Evolutionary conservation across 805 yeast species (phyloP), one percentile per base, ranked within the genome.

Genomic region (Metschnikowia hibisci): DNA sequence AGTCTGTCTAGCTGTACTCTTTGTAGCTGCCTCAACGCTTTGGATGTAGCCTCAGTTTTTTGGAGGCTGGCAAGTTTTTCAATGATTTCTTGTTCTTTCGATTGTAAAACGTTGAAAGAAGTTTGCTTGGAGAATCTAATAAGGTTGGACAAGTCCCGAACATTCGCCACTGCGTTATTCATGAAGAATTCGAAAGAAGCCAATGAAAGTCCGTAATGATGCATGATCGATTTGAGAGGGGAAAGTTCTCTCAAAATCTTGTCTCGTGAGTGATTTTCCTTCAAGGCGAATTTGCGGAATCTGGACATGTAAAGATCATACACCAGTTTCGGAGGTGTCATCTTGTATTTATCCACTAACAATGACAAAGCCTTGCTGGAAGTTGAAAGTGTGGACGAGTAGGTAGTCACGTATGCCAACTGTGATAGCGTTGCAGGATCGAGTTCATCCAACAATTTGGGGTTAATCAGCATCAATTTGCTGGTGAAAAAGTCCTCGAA

Each of bases 121-220:
- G 40, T 32, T 13, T 33, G 14, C 13, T 45, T 50, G 2, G 55
- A 52, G 16, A 66, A 50, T 15, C 49, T 47, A 6, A 63, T 30
- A 30, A 66, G 55, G 25, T 62, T 62, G 12, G 58, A 54, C 29
- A 66, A 55, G n/a, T 66, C 71, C 25, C 45, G 51, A 2, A 46
- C 41, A 33, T 55, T 55, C 14, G 53, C 47, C 9, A 65, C 55
- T 2, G 52, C 45, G 27, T 53, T 45, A 14, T 48, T 42, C 29
- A 64, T 43, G 14, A 66, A 45, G 10, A 63, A 43, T 18, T 48
- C 39, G 32, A 67, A 56, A 10, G 53, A 32, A 2, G 48, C 40
- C 1, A 47, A 39, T 10, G 51, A 53, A 28, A 61, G 44, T 5
- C 45, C 48, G 14, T 48, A 39, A 37, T 63, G 64, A 43, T 62